Base-by-base conservation (phyloP, 2,329 filamentous ascomycete species). In the Didymella keratinophila region DNA sequence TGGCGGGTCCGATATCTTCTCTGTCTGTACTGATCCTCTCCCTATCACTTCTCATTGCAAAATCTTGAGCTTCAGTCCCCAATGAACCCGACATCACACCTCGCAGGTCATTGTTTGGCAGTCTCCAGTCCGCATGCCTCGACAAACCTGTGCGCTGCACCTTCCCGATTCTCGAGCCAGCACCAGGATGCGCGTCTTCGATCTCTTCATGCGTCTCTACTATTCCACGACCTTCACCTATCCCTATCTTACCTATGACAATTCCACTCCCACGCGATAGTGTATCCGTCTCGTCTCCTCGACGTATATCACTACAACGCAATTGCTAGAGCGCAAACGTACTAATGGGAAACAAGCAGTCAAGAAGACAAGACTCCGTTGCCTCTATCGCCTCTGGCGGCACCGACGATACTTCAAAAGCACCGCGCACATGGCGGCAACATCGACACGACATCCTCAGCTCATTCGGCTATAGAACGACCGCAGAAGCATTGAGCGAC, bases 401-500 rank as follows among this genome's bases (percentile, higher is more conserved):
- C 1, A 16, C 46, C 2, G 9, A 4, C 7, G 14, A 37, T 1
- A 11, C 43, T 2, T 28, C 36, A 2, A 16, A 45, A 11, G 8
- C 14, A 0, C 18, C 36, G 2, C 37, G 34, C 27, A 32, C 50
- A 39, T 52, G 56, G 32, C 39, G 60, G 6, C 49, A 60, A 14
- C 52, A 58, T 2, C 61, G 60, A 34, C 60, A 55, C 43, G 54
- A 49, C 8, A 64, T 68, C 7, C 36, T 63, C 10, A 54, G 42
- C 1, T 61, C 62, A 1, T 57, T 70, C 11, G 63, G 65, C 14
- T 45, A 58, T 14, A 51, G 42, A 11, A 37, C 39, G 9, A 42
- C 21, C 12, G 16, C 34, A 23, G 30, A 34, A 30, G n/a, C 28
- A 4, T 16, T 34, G 9, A 23, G 49, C 6, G 57, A 62, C n/a